A percentile compares a stretch with the other conserved stretches of the same genome.
Evolutionary conservation across 371 early-diverging fungal genomes (phyloP).

Genomic region (Circinella umbellata): DNA sequence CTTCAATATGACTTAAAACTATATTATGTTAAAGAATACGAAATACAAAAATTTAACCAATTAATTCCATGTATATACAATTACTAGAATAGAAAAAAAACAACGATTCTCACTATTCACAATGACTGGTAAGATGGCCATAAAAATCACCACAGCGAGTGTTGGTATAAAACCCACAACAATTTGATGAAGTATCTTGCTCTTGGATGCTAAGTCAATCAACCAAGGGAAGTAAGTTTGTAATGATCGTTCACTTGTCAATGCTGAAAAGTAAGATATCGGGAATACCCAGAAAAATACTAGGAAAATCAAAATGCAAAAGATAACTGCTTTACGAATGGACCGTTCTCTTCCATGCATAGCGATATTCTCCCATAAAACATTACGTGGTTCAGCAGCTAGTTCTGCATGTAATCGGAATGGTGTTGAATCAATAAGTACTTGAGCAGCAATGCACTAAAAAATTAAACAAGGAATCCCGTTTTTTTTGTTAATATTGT

Average conservation of each 20-base stretch:
- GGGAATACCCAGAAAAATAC: slow-evolving; percentile 62
- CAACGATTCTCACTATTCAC: slow-evolving; percentile 52
- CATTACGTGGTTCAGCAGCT: slow-evolving; percentile 82
- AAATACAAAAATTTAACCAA: too few relatives aligned
- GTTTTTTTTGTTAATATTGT: too few relatives aligned
- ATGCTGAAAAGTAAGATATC: slow-evolving; percentile 57
- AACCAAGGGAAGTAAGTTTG: slow-evolving; percentile 54
- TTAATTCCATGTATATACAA: too few relatives aligned
- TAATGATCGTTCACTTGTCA: slow-evolving; percentile 57
- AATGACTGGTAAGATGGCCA: slow-evolving; percentile 68
- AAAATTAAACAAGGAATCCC: not conserved
- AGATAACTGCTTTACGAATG: slow-evolving; percentile 52
- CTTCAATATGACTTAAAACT: slow-evolving; percentile 60
- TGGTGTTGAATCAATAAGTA: slow-evolving; percentile 65
- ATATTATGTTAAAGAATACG: slow-evolving; percentile 4
- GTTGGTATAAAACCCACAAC: slow-evolving; percentile 67
- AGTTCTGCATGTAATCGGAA: slow-evolving; percentile 69
- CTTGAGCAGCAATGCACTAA: slow-evolving; percentile 65
- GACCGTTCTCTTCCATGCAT: slow-evolving; percentile 57
- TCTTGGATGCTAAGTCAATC: slow-evolving; percentile 47
- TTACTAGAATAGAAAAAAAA: not conserved
- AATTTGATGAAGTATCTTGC: slow-evolving; percentile 55
- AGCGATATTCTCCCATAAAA: slow-evolving; percentile 76
- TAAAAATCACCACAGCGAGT: slow-evolving; percentile 58
- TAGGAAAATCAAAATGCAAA: slow-evolving; percentile 45